Evolutionary conservation across 768 basidiomycete species (phyloP), one percentile per base, ranked within the genome.

Genomic region (Tylopilus intermedius): DNA sequence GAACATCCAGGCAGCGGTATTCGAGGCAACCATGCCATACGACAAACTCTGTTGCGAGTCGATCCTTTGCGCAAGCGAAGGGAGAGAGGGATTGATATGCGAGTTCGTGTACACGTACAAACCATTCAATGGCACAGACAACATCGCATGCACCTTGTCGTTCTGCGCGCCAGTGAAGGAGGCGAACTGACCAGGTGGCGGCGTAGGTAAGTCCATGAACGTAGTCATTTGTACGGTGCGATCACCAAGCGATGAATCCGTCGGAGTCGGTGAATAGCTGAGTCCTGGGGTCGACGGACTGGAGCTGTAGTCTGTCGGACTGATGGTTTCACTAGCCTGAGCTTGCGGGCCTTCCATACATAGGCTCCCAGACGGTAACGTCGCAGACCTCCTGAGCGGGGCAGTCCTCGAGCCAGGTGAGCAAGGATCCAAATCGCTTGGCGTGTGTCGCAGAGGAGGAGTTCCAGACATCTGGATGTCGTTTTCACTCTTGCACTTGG

Each of bases 261-360:
- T 82, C 4, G 82, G 77, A 1, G 80, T 76, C 0, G 83, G 83
- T 0, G 83, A 84, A 46, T 79, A 79, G 10, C 73, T 77, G 37
- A 85, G 77, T 18, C 74, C 71, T 0, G 83, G 83, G 0, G 80
- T 82, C n/a, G 76, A 68, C 9, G 82, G 80, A 56, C 75, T 76
- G 9, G 62, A 54, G 44, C 58, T 57, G 43, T 55, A 61, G 9
- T 53, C 37, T 15, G 51, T 45, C 69, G 76, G 56, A 63, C 67
- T 69, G 33, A 35, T 24, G 18, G 18, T 18, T 18, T 18, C 18
- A 18, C 18, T 18, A 18, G 18, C 18, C 18, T 18, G 18, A 18
- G 18, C 18, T 18, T 18, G 46, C 5, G 57, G 55, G 33, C 59
- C 60, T 11, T 66, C 61, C 22, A 30, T 30, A 54, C 58, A 51